Percentiles rank a stretch among this genome's conserved stretches.
Evolutionary conservation across 306 rosid species (phyloP).

Genomic region (Oemleria cerasiformis): DNA sequence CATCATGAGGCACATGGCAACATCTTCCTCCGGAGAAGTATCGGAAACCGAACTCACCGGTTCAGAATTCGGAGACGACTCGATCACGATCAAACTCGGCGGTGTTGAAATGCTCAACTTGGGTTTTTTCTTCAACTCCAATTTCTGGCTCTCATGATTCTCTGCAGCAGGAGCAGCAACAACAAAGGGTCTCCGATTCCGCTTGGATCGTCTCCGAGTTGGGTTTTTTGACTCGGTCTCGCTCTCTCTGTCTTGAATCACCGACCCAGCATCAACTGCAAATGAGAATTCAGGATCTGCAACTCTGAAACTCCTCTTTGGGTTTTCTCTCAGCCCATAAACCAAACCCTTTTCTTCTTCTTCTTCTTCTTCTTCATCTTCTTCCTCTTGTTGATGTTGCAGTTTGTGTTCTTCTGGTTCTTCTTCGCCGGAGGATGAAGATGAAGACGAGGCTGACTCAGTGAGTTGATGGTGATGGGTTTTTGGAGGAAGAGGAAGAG

Average conservation of each 20-base stretch:
- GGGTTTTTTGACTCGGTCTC: slow-evolving; percentile 81
- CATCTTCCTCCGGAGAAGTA: slow-evolving; percentile 66
- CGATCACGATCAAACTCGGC: slow-evolving; percentile 28
- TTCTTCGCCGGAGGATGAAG: slow-evolving; percentile 37
- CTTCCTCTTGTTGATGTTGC: slow-evolving; percentile 22
- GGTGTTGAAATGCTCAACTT: slow-evolving; percentile 24
- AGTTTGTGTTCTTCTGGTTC: not conserved
- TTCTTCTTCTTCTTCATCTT: slow-evolving; percentile 25
- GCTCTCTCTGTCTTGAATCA: slow-evolving; percentile 78
- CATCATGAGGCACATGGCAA: slow-evolving; percentile 77
- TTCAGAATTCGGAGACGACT: slow-evolving; percentile 40
- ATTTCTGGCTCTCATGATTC: slow-evolving; percentile 12
- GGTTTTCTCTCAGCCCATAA: slow-evolving; percentile 63
- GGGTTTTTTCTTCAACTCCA: slow-evolving; percentile 19
- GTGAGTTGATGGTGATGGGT: slow-evolving; percentile 27
- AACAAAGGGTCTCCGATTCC: slow-evolving; percentile 31
- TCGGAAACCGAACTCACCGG: slow-evolving; percentile 63
- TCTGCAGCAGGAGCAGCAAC: not conserved
- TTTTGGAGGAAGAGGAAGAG: slow-evolving; percentile 61
- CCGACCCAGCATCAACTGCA: slow-evolving; percentile 35
- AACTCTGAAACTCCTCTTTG: slow-evolving; percentile 51
- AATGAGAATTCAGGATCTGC: slow-evolving; percentile 66
- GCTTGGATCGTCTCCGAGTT: slow-evolving; percentile 76
- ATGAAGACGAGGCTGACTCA: slow-evolving; percentile 26
- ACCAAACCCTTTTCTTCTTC: slow-evolving; percentile 35